Conservation (phyloP, 1,139 yeast genomes). For the Zygoascus sp. region DNA sequence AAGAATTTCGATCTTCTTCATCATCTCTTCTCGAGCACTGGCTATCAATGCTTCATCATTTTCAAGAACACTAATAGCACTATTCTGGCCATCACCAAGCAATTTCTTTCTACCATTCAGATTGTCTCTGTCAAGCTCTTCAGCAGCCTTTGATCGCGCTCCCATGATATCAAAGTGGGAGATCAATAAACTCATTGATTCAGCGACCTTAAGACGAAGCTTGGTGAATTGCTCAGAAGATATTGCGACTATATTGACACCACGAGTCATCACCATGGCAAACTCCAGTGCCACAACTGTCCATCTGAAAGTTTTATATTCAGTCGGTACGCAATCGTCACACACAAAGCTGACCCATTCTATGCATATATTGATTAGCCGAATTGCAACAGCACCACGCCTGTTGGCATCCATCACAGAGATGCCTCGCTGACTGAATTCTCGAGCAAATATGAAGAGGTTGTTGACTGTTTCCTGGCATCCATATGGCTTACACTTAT, state of each 20-base stretch:
- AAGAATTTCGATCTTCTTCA: conserved; percentile 54
- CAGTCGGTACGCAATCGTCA: conserved; percentile 93
- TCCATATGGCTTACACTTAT: conserved; percentile 36
- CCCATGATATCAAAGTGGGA: conserved; percentile 99
- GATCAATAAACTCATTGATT: conserved; percentile 88
- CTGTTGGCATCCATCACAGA: conserved; percentile 59
- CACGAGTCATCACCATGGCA: conserved; percentile 92
- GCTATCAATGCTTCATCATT: conserved; percentile 59
- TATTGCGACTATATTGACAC: conserved; percentile 79
- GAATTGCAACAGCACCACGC: conserved; percentile 65
- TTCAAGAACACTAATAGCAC: conserved; percentile 31
- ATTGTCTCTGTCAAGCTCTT: conserved; percentile 45
- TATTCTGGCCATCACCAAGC: conserved; percentile 26
- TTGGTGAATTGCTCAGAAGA: conserved; percentile 70
- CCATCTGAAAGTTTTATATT: conserved; percentile 88
- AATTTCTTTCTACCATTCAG: conserved; percentile 44
- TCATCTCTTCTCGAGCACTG: conserved; percentile 54
- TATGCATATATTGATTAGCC: conserved; percentile 68
- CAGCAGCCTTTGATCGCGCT: conserved; percentile 86
- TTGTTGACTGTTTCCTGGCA: conserved; percentile 76
- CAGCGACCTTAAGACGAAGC: conserved; percentile 80
- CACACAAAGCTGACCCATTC: conserved; percentile 92
- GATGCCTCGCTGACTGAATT: conserved; percentile 72
- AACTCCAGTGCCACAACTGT: conserved; percentile 93
- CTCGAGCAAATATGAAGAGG: conserved; percentile 75